These are phyloP conservation scores for Neophaeococcomyces aloes DNA, from an alignment of 2,329 filamentous ascomycete species.

Conservation along the genomic window DNA sequence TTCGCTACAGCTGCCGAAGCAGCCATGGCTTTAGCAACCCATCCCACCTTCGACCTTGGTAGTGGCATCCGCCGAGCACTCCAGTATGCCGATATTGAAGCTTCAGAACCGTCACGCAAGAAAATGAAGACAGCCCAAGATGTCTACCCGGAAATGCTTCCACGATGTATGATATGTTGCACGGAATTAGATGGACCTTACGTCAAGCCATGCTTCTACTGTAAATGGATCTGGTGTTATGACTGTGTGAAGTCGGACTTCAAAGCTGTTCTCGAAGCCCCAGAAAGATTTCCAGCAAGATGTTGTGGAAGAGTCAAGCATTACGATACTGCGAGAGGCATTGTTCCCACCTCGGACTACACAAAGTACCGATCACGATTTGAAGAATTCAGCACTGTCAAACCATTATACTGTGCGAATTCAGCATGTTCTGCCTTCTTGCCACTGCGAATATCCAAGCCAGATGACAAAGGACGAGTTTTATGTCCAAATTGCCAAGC, in stretches of 20 bases:
- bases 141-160: background rate
- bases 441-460: constrained; percentile 25
- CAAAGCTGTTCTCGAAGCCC: constrained; percentile 10
- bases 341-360: constrained; percentile 29
- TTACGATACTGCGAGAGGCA: constrained; percentile 29
- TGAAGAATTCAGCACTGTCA: constrained; percentile 38
- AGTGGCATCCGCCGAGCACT: constrained; percentile 2
- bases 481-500: constrained; percentile 36
- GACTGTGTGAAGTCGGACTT: constrained; percentile 14
- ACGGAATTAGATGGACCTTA: constrained; percentile 3
- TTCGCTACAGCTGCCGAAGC: constrained; percentile 14
- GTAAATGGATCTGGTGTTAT: constrained; percentile 11
- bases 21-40: constrained; percentile 3
- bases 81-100: background rate
- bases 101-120: constrained; percentile 1
- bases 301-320: constrained; percentile 37
- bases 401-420: constrained; percentile 41
- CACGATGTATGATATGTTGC: constrained; percentile 1
- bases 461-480: constrained; percentile 20
- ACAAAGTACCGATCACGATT: constrained; percentile 33
- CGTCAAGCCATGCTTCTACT: constrained; percentile 14
- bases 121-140: background rate
- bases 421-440: constrained; percentile 42
- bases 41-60: constrained; percentile 4
- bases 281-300: constrained; percentile 13